A percentile compares a stretch with the other conserved stretches of the same genome.
Conservation (phyloP, 164 flowering plant species). For the Akebia trifoliata region DNA sequence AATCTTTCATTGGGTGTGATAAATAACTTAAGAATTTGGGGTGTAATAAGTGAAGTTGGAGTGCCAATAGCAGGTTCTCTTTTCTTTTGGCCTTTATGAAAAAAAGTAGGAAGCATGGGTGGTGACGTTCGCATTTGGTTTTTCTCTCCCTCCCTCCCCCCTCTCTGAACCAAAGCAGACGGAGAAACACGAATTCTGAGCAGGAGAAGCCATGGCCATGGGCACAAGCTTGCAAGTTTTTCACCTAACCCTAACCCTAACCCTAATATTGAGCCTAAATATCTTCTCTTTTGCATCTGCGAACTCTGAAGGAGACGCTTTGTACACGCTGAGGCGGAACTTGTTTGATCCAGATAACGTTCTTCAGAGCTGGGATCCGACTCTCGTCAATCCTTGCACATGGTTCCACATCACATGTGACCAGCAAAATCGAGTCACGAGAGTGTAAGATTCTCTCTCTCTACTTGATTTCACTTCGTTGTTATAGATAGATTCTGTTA, state of each 20-base stretch:
- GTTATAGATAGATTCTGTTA: background rate
- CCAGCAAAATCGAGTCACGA: conserved; percentile 63
- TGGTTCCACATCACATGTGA: too few relatives aligned
- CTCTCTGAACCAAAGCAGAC: too few relatives aligned
- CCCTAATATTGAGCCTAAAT: background rate
- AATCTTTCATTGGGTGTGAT: too few relatives aligned
- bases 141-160: too few relatives aligned
- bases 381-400: conserved; percentile 72
- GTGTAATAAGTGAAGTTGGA: too few relatives aligned
- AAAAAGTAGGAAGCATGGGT: too few relatives aligned
- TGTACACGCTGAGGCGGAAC: conserved; percentile 52
- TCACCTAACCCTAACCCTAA: conserved; percentile 15
- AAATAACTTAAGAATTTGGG: too few relatives aligned
- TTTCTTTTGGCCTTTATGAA: too few relatives aligned
- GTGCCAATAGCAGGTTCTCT: too few relatives aligned
- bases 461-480: background rate
- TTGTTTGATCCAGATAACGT: conserved; percentile 71
- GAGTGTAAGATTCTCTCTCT: conserved; percentile 38
- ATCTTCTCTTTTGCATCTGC: conserved; percentile 12
- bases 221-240: background rate
- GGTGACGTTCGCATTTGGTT: too few relatives aligned
- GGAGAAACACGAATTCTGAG: too few relatives aligned
- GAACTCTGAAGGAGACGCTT: conserved; percentile 69
- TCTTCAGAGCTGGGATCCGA: conserved; percentile 85
- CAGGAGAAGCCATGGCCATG: conserved; percentile 4